Evolutionary conservation across 176 grass and related monocot species (phyloP).

Genomic region (Oryza glaberrima): DNA sequence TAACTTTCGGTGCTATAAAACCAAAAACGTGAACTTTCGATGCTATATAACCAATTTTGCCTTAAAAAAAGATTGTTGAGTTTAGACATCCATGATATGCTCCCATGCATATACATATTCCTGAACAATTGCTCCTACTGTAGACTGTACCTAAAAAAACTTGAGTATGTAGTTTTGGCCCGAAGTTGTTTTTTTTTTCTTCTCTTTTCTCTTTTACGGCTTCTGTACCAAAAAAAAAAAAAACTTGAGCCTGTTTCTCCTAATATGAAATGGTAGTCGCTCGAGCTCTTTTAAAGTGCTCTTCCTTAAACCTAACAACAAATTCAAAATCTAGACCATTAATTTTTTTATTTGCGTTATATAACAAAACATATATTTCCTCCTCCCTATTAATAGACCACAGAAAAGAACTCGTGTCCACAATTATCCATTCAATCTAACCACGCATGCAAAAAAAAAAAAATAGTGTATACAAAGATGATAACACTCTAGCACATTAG

Average conservation of each 20-base stretch:
- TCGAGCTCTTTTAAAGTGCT: background rate
- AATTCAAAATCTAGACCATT: background rate
- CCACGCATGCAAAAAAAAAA: background rate
- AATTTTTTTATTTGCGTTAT: background rate
- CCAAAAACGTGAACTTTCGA: no score
- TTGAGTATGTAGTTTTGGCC: no score
- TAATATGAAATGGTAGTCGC: background rate
- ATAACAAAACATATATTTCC: background rate
- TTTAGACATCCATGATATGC: background rate
- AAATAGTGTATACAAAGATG: background rate
- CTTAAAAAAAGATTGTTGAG: background rate
- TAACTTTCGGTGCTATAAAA: no score
- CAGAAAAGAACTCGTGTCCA: background rate
- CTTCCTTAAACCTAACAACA: background rate
- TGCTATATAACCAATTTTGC: no score
- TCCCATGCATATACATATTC: background rate
- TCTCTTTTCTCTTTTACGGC: no score
- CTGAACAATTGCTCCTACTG: background rate
- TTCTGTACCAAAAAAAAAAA: no score
- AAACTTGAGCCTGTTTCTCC: no score
- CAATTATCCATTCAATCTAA: background rate
- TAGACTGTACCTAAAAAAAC: no score
- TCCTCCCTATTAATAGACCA: background rate
- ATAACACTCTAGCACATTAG: background rate
- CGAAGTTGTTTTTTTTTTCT: no score